Base-by-base conservation (phyloP, 768 basidiomycete species). In the Sutorius australiensis region DNA sequence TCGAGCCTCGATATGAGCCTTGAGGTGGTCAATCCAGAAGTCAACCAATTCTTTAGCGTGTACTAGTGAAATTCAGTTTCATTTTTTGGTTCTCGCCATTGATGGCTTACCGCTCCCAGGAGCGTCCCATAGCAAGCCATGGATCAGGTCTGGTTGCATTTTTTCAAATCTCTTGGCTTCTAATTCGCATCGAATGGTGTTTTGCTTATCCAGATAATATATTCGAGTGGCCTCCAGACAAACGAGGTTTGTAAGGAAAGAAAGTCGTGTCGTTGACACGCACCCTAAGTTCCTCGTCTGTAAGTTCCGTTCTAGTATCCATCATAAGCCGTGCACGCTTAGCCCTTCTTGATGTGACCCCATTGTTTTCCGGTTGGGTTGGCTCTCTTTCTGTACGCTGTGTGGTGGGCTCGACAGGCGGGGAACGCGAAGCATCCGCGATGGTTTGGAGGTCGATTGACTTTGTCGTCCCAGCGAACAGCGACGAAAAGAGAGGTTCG, bases 251-350 rank as follows among this genome's bases (percentile, higher is more conserved):
- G 13, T 56, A 47, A 50, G 34, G 40, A 3, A 37, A 54, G 8
- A 16, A 46, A 45, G 5, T 31, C 14, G 27, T 27, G 19, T 45
- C 42, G 42, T 17, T 39, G 37, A 21, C 34, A 27, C 65, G 55
- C 51, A 82, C 91, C 75, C 85, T 87, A 40, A 93, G 73, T 69
- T 93, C 89, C 4, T 88, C 85, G 53, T 92, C 88, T 5, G 89
- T 89, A 34, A 93, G 71, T 64, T 93, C 91, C 6, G 83, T 93
- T 54, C 88, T 77, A 5, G 77, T 70, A 66, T 93, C 91, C 7
- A 92, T 67, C 4, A 88, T 70, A 38, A 84, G 64, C 41, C 83
- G 76, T 10, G 78, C 59, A 3, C 73, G 73, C 55, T 80, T 86
- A 50, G 75, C 67, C 63, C 81, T 87, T 60, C 47, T 68, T 28